These are phyloP conservation scores for Hordeum marinum DNA, from an alignment of 176 grass and related monocot genomes.

Conservation along the genomic window DNA sequence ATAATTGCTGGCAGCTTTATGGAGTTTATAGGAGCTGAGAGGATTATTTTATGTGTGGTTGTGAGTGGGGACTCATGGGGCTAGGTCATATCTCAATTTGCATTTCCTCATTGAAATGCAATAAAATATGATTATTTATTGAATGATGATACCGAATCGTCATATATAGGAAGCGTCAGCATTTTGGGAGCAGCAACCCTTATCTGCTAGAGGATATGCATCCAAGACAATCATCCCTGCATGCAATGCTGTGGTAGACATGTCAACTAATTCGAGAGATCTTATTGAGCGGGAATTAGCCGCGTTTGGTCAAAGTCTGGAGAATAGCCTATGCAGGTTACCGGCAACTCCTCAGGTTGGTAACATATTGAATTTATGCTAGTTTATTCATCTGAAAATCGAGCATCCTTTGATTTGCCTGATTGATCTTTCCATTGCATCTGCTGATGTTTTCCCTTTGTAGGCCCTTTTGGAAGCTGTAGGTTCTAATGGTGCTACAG, in stretches of 20 bases:
- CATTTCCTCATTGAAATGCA: background rate
- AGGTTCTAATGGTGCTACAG: slow-evolving; percentile 59
- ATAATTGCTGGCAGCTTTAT: slow-evolving; percentile 9
- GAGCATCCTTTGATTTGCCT: background rate
- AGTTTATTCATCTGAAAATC: background rate
- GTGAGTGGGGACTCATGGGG: background rate
- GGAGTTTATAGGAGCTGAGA: slow-evolving; percentile 15
- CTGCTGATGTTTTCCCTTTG: slow-evolving; percentile 4
- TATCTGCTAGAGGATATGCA: slow-evolving; percentile 84
- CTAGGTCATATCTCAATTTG: background rate
- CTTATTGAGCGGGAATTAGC: slow-evolving; percentile 85
- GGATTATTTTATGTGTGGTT: slow-evolving; percentile 3
- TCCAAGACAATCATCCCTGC: slow-evolving; percentile 76
- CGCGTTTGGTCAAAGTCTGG: slow-evolving; percentile 80
- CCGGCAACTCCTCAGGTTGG: slow-evolving; percentile 89
- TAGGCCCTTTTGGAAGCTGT: slow-evolving; percentile 87
- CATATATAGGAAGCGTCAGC: slow-evolving; percentile 74
- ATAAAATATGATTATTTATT: slow-evolving; percentile 6
- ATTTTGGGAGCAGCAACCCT: slow-evolving; percentile 97
- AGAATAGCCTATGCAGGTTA: slow-evolving; percentile 87
- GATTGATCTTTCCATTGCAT: slow-evolving; percentile 4
- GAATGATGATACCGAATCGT: background rate
- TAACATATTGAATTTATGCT: slow-evolving; percentile 12
- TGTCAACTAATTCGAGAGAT: slow-evolving; percentile 87
- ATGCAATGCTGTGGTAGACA: slow-evolving; percentile 74